A percentile compares a stretch with the other conserved stretches of the same genome.
Conservation (phyloP, 768 basidiomycete genomes). For the Auriscalpium microsporum region DNA sequence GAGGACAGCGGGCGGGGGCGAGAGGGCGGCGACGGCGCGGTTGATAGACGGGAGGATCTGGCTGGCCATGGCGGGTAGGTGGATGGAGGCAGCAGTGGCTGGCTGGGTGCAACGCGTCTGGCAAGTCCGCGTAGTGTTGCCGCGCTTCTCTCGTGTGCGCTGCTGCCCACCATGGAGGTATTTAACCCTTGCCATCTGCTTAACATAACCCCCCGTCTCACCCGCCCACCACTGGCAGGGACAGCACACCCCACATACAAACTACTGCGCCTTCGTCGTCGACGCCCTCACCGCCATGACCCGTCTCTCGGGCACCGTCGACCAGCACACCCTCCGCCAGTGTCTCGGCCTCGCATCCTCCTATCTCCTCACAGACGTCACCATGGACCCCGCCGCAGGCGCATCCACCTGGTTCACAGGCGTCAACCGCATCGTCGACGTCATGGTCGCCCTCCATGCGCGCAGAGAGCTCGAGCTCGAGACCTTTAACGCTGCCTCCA, state of each 20-base stretch:
- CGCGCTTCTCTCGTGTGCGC: no score
- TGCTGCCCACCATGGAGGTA: no score
- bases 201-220: no score
- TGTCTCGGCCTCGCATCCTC: constrained; percentile 67
- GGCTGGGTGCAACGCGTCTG: not conserved
- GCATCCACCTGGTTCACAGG: constrained; percentile 57
- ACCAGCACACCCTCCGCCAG: constrained; percentile 54
- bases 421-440: constrained; percentile 60
- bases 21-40: no score
- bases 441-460: constrained; percentile 62
- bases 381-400: constrained; percentile 51
- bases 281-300: constrained; percentile 45
- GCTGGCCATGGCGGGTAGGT: not conserved
- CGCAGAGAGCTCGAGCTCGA: constrained; percentile 66
- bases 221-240: not conserved
- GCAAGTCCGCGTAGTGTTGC: no score
- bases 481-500: constrained; percentile 63
- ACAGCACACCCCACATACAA: constrained; percentile 32
- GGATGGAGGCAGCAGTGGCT: no score
- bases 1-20: constrained; percentile 49
- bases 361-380: constrained; percentile 69
- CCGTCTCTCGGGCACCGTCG: constrained; percentile 36
- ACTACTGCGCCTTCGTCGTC: constrained; percentile 55
- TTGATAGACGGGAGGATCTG: constrained; percentile 23
- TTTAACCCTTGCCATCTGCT: no score